phyloP scores from a whole-genome alignment of 148 eudicot species.

The Vaccinium vitisidaea region DNA sequence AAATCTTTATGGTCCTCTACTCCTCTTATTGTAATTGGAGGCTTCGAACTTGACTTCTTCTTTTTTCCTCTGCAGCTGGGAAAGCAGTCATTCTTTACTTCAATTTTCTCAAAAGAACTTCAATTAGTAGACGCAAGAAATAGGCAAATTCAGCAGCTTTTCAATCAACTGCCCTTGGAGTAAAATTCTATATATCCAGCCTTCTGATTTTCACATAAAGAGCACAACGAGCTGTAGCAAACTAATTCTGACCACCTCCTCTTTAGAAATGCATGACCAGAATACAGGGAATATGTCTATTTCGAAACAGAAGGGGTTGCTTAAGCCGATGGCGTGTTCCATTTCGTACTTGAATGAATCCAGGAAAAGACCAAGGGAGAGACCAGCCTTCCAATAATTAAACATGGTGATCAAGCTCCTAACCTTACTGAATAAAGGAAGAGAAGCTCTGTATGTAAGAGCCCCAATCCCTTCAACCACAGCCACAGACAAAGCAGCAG shows the following conservation, averaged over 20 bases:
- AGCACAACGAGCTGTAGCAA: background rate
- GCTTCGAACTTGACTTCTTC: background rate
- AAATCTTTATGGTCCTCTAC: background rate
- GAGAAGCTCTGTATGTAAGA: conserved; percentile 67
- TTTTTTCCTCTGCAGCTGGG: background rate
- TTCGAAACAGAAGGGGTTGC: conserved; percentile 8
- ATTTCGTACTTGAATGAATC: conserved; percentile 85
- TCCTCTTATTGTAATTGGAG: background rate
- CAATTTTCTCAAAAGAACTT: background rate
- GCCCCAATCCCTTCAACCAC: conserved; percentile 92
- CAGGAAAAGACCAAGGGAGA: conserved; percentile 78
- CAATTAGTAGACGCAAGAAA: background rate
- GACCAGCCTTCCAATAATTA: conserved; percentile 92
- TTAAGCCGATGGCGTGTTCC: conserved; percentile 5
- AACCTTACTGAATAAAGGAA: conserved; percentile 40
- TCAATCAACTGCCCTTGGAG: background rate
- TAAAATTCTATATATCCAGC: background rate
- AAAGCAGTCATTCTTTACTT: background rate
- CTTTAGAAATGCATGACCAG: background rate
- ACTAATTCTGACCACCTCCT: background rate
- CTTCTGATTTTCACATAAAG: background rate
- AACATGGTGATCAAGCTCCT: conserved; percentile 52
- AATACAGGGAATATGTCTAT: conserved; percentile 12
- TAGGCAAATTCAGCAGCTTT: background rate
- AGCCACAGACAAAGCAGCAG: conserved; percentile 81